Evolutionary conservation across 179 eudicot genomes (phyloP).

Genomic region (Camellia oleifera): DNA sequence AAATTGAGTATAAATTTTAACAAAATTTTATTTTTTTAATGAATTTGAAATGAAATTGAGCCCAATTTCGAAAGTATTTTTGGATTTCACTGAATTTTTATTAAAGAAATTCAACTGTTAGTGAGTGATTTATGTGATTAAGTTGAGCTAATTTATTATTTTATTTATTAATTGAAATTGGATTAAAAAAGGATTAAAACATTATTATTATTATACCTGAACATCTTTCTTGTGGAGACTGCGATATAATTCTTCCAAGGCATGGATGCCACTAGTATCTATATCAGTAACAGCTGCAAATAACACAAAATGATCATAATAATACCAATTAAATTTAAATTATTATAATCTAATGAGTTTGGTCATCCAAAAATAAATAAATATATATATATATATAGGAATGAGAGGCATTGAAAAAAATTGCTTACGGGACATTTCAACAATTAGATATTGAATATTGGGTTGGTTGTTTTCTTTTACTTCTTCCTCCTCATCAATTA

Average conservation of each 20-base stretch:
- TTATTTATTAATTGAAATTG: no score
- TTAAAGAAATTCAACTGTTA: no score
- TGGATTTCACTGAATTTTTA: no score
- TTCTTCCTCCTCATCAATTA: conserved; percentile 50
- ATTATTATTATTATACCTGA: conserved; percentile 43
- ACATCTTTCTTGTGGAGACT: conserved; percentile 67
- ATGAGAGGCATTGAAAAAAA: neutral
- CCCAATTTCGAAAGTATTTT: no score
- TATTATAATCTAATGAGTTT: neutral
- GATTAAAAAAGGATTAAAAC: no score
- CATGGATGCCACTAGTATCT: conserved; percentile 93
- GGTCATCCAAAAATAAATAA: no score
- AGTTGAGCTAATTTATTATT: no score
- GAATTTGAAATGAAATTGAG: no score
- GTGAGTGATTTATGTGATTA: no score
- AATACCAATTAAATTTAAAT: neutral
- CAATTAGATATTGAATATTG: conserved; percentile 39
- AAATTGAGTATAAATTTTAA: no score
- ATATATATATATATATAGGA: neutral
- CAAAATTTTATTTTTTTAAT: no score
- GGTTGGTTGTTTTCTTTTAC: conserved; percentile 31
- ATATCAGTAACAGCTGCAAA: conserved; percentile 89
- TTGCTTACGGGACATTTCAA: conserved; percentile 94
- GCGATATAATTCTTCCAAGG: conserved; percentile 70
- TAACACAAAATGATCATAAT: neutral